Evolutionary conservation across 1,139 yeast genomes (phyloP).

Genomic region (Suhomyces chickasaworum): DNA sequence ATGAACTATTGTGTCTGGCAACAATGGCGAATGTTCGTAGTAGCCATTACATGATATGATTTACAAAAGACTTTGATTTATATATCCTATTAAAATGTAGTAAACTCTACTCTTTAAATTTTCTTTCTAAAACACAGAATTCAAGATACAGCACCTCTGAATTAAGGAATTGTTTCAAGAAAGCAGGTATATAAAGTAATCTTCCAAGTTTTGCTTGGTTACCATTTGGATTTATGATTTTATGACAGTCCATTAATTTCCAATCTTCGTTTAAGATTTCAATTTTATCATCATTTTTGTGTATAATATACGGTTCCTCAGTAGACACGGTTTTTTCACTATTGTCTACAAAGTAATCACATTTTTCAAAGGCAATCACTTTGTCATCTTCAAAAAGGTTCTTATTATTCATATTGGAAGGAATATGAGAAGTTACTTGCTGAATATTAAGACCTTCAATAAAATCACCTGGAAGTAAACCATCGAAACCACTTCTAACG

Average conservation of each 20-base stretch:
- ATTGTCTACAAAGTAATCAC: constrained; percentile 66
- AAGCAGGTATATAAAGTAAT: constrained; percentile 46
- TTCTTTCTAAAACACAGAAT: constrained; percentile 42
- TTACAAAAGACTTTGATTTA: too few relatives aligned
- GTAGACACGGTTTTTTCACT: constrained; percentile 31
- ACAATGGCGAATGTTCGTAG: too few relatives aligned
- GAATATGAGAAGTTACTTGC: constrained; percentile 43
- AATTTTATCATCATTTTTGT: constrained; percentile 16
- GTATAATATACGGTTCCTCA: constrained; percentile 32
- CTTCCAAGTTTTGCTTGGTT: constrained; percentile 46
- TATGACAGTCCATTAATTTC: constrained; percentile 44
- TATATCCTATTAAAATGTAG: too few relatives aligned
- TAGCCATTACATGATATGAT: too few relatives aligned
- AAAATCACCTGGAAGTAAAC: constrained; percentile 88
- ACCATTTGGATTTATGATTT: constrained; percentile 52
- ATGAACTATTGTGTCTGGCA: too few relatives aligned
- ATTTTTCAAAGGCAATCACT: constrained; percentile 43
- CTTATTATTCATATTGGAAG: constrained; percentile 70
- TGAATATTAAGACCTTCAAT: constrained; percentile 39
- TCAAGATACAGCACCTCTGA: constrained; percentile 43
- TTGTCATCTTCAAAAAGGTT: constrained; percentile 62
- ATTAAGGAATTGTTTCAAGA: constrained; percentile 24
- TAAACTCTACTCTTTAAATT: background rate
- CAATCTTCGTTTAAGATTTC: constrained; percentile 31
- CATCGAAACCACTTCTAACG: constrained; percentile 78